These are phyloP conservation scores for Monoraphidium neglectum DNA, from an alignment of 139 green algal genomes.

Conservation along the genomic window DNA sequence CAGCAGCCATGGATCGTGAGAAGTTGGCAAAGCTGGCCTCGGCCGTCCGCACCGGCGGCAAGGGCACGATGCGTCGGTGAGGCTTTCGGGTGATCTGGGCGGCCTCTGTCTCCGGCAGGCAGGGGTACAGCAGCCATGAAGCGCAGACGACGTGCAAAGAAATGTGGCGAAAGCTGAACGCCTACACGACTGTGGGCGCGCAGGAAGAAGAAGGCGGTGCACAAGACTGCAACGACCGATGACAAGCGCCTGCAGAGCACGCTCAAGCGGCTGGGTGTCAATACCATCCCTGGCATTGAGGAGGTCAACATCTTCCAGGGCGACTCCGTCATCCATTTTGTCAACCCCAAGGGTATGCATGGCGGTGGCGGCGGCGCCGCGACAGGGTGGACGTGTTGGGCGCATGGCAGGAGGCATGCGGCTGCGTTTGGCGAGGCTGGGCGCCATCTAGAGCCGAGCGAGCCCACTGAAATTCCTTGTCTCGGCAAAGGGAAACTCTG, in stretches of 20 bases:
- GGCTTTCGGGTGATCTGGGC: no score
- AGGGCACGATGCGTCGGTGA: constrained; percentile 90
- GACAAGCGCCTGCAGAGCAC: constrained; percentile 98
- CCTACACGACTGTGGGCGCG: background rate
- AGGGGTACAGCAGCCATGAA: no score
- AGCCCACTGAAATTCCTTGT: no score
- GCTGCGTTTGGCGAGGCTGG: no score
- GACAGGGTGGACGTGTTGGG: no score
- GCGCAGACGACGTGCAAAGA: no score
- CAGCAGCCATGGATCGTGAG: constrained; percentile 86
- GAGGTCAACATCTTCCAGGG: constrained; percentile 99
- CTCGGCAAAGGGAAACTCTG: no score
- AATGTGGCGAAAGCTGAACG: no score
- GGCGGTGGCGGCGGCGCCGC: no score
- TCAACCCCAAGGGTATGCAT: constrained; percentile 92
- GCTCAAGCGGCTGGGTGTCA: constrained; percentile 97
- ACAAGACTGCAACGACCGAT: constrained; percentile 96
- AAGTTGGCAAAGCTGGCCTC: constrained; percentile 93
- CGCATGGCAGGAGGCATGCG: no score
- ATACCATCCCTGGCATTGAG: constrained; percentile 99
- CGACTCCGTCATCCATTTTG: constrained; percentile 93
- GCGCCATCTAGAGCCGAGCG: no score
- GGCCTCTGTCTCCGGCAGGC: no score
- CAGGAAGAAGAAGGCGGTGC: constrained; percentile 99
- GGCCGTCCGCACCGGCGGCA: constrained; percentile 92